Percentiles rank a stretch among this genome's conserved stretches.
Evolutionary conservation across 257 asterid genomes (phyloP).

Genomic region (Solanum lycopersicoides): DNA sequence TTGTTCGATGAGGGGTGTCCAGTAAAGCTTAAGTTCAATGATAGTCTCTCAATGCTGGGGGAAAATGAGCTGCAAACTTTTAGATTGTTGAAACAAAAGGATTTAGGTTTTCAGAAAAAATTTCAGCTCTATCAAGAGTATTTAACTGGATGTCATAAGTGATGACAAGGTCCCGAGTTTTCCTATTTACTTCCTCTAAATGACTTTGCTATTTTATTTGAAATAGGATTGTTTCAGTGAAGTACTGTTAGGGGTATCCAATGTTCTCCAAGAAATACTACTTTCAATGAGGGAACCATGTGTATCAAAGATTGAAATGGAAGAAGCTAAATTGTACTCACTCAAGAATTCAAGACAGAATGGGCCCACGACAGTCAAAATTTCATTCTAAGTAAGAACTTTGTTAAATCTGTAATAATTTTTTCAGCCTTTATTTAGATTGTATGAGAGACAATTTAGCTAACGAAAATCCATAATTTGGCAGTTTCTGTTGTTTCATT

Average conservation of each 20-base stretch:
- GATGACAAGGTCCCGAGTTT: not conserved
- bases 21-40: slow-evolving; percentile 33
- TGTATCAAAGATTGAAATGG: not conserved
- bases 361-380: not conserved
- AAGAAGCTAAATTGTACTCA: not conserved
- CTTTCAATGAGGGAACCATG: not conserved
- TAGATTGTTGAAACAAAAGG: slow-evolving; percentile 32
- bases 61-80: slow-evolving; percentile 32
- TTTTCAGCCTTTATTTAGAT: not conserved
- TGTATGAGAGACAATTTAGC: not conserved
- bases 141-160: not conserved
- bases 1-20: slow-evolving; percentile 57
- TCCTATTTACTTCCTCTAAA: not conserved
- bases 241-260: not conserved
- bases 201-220: not conserved
- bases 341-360: not conserved
- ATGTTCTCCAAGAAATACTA: not conserved
- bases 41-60: slow-evolving; percentile 9
- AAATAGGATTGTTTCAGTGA: not conserved
- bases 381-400: not conserved
- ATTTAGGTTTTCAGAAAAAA: slow-evolving; percentile 32
- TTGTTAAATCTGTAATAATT: not conserved
- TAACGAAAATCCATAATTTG: not conserved
- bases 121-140: slow-evolving; percentile 40
- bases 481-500: not conserved